Conservation (phyloP, 2,329 filamentous ascomycete species). For the Shiraia sp. region DNA sequence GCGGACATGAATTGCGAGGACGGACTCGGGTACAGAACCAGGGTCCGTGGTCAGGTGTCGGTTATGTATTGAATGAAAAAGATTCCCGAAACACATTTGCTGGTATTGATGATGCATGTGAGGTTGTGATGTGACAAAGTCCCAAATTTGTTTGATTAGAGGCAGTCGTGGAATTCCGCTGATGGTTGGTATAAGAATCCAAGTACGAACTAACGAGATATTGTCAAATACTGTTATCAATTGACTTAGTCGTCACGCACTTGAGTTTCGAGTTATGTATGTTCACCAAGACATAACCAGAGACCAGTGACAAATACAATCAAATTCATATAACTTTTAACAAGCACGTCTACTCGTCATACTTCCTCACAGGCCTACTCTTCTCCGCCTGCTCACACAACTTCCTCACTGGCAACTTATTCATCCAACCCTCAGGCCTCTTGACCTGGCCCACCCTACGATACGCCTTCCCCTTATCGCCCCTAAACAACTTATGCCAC, state of each 20-base stretch:
- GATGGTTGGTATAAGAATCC: too few species aligned
- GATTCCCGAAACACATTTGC: constrained; percentile 28
- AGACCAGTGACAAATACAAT: not conserved
- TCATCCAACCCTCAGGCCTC: constrained; percentile 64
- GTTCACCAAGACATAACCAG: not conserved
- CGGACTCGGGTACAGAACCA: constrained; percentile 30
- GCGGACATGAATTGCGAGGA: constrained; percentile 39
- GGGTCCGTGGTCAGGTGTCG: constrained; percentile 29
- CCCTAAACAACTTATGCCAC: constrained; percentile 80
- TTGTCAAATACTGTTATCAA: too few species aligned
- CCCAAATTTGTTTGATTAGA: too few species aligned
- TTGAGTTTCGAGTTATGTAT: too few species aligned
- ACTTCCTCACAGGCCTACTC: constrained; percentile 60
- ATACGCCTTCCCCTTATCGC: constrained; percentile 75
- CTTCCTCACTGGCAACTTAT: constrained; percentile 58
- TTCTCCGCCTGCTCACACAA: constrained; percentile 74
- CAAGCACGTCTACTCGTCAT: constrained; percentile 18
- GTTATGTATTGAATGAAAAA: constrained; percentile 44
- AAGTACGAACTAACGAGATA: too few species aligned
- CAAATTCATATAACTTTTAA: not conserved
- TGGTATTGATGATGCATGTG: not conserved
- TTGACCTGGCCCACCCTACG: constrained; percentile 75
- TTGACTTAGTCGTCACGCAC: too few species aligned
- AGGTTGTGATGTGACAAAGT: constrained; percentile 1
- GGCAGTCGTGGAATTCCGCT: too few species aligned